Base-by-base conservation (phyloP, 495 filamentous ascomycete species). In the Extremus antarcticus region DNA sequence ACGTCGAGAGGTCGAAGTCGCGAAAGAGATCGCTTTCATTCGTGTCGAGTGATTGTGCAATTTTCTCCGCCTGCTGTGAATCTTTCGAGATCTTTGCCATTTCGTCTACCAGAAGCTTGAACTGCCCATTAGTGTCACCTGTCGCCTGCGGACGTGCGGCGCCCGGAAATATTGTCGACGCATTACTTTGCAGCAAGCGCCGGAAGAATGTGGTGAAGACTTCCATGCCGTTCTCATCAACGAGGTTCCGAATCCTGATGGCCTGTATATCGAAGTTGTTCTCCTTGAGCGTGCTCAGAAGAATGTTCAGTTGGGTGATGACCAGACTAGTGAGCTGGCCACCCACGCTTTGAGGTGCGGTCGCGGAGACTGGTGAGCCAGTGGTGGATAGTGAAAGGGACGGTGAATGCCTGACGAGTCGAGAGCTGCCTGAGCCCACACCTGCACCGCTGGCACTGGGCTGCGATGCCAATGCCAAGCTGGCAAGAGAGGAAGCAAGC, bases 151-250 rank as follows among this genome's bases (percentile, higher is more conserved):
- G 75, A 66, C 88, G 78, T 63, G 78, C 86, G 38, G 80, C 69
- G 35, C 82, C 78, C 7, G 87, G 82, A 65, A 95, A 96, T 51
- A 96, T 90, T 60, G 88, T 84, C 49, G 82, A 74, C 56, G 88
- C 85, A 78, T 94, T 94, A 65, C 79, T 79, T 67, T 80, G 83
- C 52, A 96, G 78, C 64, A 95, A 77, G 66, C 90, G 87, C 67
- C 85, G 82, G 71, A 95, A 94, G 70, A 90, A 95, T 73, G 85
- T 94, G 35, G 84, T 78, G 70, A 86, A 95, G 61, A 92, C 88
- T 74, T 95, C 90, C 90, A 95, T 95, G 66, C 88, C 88, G 90
- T 92, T 81, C 58, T 89, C 88, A 77, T 92, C 85, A 66, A 95
- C 82, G 61, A 96, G 80, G 79, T 89, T 94, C 63, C 82, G 81